Base-by-base conservation (phyloP, 164 flowering plant genomes). In the Stephania yunnanensis region DNA sequence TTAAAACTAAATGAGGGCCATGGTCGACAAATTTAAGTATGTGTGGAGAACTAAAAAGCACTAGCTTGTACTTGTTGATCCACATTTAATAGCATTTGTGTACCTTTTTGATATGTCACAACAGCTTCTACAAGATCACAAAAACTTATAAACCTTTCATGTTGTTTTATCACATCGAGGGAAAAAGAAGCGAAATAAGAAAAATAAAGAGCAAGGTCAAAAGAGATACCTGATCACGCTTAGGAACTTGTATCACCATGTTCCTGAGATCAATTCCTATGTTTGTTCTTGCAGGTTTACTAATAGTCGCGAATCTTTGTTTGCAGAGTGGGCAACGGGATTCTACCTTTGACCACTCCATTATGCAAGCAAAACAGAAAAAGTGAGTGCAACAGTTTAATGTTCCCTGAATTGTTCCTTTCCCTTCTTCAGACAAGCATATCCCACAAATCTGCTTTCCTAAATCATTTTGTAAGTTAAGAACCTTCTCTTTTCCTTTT, bases 321-420 rank as follows among this genome's bases (percentile, higher is more conserved):
- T 94, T 96, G 84, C 99, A 96, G 52, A 92, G 76, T 1, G 99
- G 99, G 81, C 99, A 96, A 46, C 98, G 97, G 52, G 98, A 88
- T 84, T 96, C 99, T 78, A 94, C 97, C 80, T 94, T 94, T 22
- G 98, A 91, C 99, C 99, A 96, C 78, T 91, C 98, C 89, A 91
- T 86, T 70, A 96, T 94, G 86, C 99, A 96, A 65, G 86, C 78
- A 73, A 89, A 96, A 77, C 99, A 96, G 74, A 94, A 96, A 73
- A 86, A 92, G 79, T 96, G 99, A 78, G 82, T 82, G 83, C 99
- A 96, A 66, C 92, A 96, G 77, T 88, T 80, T 22, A 96, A 81
- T n/a, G 84, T 86, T 74, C 99, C 99, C 72, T 86, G 86, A 29
- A 92, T 78, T 10, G 85, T 87, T 29, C 87, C 86, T 73, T 86